Base-by-base conservation (phyloP, 1,284 basidiomycete species). In the Kwoniella shivajii region DNA sequence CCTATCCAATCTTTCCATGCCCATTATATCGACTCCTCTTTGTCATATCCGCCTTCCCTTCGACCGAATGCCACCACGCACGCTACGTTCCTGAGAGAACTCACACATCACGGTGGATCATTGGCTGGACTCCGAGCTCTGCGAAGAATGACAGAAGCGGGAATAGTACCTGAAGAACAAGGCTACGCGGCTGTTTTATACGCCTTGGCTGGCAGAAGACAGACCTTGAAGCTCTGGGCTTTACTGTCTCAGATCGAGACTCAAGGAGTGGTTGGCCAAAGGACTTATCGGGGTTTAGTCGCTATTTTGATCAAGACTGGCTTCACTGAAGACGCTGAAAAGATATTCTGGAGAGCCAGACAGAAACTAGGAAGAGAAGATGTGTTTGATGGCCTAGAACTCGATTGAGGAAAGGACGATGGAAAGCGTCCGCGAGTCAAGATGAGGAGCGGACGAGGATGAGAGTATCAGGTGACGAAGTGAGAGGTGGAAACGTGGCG, bases 181-280 rank as follows among this genome's bases (percentile, higher is more conserved):
- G 49, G 58, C 6, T 69, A 65, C 55, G 64, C 57, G 30, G 66
- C 60, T 10, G 53, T 70, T 7, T 49, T 72, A 4, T 54, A 64
- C 16, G 45, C 47, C 16, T 50, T 67, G 10, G 62, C 62, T 1
- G 60, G 64, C 2, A 50, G 56, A 16, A 60, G 64, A 10, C 55
- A 63, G 30, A 29, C 54, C 6, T 51, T 55, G 6, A 58, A 61
- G 7, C 59, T 69, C 18, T 51, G 57, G 13, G 54, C 56, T 7
- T 34, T 74, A 3, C 56, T 74, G 11, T 24, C 52, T 6, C 56
- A 58, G 22, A 66, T 68, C 61, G 65, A 68, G 57, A 41, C 24
- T 16, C 51, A 57, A 16, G 49, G 45, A 22, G 38, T 36, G 27
- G 39, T 50, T 4, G 44, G 47, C 10, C n/a, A 22, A 14, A 57